Base-by-base conservation (phyloP, 2,329 filamentous ascomycete species). In the Sclerotinia glacialis region DNA sequence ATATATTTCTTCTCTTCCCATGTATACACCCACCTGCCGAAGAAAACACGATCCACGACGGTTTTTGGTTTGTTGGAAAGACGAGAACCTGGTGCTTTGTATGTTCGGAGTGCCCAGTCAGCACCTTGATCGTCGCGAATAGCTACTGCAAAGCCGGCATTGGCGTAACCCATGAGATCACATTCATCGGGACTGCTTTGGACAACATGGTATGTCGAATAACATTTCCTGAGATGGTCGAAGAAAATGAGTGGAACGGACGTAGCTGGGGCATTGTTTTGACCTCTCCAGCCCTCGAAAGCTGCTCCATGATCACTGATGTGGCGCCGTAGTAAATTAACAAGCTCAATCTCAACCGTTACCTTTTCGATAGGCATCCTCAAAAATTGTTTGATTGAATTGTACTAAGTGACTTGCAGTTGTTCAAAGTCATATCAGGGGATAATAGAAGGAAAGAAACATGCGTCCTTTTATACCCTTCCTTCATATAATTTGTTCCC, bases 81-180 rank as follows among this genome's bases (percentile, higher is more conserved):
- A 52, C 65, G 68, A 8, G 56, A 61, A 21, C 26, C 49, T 5
- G 65, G 67, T 18, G 67, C 58, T 18, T 50, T 52, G 52, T 68
- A 70, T 5, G 8, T 59, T 5, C 65, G 63, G 3, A 67, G 50
- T 1, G 63, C 59, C 60, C 69, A 69, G 42, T 52, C 62, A 5
- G 37, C 50, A 34, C 68, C 68, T 18, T 66, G 49, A 11, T 52
- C 47, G 3, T 68, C 65, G 1, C 63, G n/a, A 2, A 31, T 49
- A 2, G 67, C 54, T 4, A 44, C 60, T 16, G 70, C 71, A 47
- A 67, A 64, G 2, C 69, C 71, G 7, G 71, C 71, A 2, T 63
- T 46, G 16, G 72, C 71, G 54, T 67, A 73, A 11, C 69, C 71
- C 6, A 68, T 44, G n/a, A 73, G 67, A 47, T 74, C 70, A 26